These are phyloP conservation scores for Colletotrichum lini DNA, from an alignment of 2,329 filamentous ascomycete genomes.

Conservation along the genomic window DNA sequence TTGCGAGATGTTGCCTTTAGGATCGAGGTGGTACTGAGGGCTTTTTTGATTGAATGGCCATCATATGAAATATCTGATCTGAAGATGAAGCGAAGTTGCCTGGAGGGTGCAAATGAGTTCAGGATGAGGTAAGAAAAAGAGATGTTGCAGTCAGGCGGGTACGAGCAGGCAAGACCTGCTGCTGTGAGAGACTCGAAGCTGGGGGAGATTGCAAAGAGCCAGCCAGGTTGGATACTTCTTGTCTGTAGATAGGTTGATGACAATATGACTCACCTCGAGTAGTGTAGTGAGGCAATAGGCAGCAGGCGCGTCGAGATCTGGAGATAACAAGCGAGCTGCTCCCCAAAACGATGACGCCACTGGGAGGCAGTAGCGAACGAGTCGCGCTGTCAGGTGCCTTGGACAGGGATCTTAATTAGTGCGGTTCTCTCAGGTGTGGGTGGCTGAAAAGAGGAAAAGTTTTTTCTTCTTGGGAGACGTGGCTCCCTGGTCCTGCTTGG, in stretches of 20 bases:
- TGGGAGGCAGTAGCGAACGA: slow-evolving; percentile 33
- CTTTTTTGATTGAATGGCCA: neutral
- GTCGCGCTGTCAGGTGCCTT: slow-evolving; percentile 31
- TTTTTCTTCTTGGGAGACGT: no score
- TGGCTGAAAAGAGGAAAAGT: neutral
- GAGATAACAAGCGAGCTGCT: neutral
- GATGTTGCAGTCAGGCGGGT: neutral
- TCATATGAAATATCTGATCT: neutral
- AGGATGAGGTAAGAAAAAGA: neutral
- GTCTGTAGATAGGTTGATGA: neutral
- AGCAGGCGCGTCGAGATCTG: slow-evolving; percentile 15
- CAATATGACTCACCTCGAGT: slow-evolving; percentile 1
- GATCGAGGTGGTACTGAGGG: neutral
- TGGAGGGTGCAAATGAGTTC: neutral
- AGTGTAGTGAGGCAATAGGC: slow-evolving; percentile 5
- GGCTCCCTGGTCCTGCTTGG: no score
- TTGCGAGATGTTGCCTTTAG: neutral
- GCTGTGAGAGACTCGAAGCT: neutral
- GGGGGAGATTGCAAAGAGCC: neutral
- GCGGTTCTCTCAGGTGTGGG: neutral
- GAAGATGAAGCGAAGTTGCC: no score
- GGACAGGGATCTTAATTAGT: slow-evolving; percentile 35
- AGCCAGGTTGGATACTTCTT: neutral
- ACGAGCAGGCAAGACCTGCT: neutral
- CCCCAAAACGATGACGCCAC: slow-evolving; percentile 37